phyloP scores from a whole-genome alignment of 108 stramenopile genomes.

The Craspedostauros australis region DNA sequence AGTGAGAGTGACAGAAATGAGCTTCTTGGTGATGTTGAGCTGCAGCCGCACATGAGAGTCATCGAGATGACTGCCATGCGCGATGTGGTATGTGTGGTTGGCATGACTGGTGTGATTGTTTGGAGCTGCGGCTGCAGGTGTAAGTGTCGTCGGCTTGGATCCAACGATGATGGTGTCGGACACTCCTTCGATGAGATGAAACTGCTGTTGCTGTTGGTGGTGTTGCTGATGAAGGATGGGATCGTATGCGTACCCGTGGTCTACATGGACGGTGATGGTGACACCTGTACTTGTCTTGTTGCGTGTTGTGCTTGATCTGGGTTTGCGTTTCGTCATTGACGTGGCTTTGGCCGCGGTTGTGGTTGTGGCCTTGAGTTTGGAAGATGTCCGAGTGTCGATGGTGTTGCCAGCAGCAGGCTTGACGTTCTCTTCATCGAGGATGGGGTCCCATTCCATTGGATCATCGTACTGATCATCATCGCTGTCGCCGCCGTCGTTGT shows the following conservation, averaged over 20 bases:
- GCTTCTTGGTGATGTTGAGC: conserved; percentile 10
- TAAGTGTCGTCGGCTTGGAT: not conserved
- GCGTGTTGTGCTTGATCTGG: not conserved
- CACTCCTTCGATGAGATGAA: conserved; percentile 14
- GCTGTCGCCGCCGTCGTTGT: not conserved
- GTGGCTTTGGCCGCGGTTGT: not conserved
- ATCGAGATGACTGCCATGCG: no score
- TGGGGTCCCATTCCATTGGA: conserved; percentile 34
- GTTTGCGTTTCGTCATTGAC: not conserved
- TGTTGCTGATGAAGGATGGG: not conserved
- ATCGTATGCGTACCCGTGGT: not conserved
- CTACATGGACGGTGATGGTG: not conserved
- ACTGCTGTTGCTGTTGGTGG: conserved; percentile 7
- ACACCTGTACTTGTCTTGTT: not conserved
- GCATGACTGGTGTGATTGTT: not conserved
- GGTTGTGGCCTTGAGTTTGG: not conserved
- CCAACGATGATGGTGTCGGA: conserved; percentile 15
- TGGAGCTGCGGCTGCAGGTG: not conserved
- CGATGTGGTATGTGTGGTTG: no score
- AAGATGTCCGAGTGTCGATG: no score
- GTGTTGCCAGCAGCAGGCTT: conserved; percentile 4
- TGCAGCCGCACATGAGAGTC: conserved; percentile 12
- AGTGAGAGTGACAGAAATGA: conserved; percentile 31
- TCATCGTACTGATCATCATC: conserved; percentile 8
- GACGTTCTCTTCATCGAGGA: conserved; percentile 14